A percentile compares a stretch with the other conserved stretches of the same genome.
Evolutionary conservation across 2,329 filamentous ascomycete genomes (phyloP).

Genomic region (Pseudogymnoascus sp.): DNA sequence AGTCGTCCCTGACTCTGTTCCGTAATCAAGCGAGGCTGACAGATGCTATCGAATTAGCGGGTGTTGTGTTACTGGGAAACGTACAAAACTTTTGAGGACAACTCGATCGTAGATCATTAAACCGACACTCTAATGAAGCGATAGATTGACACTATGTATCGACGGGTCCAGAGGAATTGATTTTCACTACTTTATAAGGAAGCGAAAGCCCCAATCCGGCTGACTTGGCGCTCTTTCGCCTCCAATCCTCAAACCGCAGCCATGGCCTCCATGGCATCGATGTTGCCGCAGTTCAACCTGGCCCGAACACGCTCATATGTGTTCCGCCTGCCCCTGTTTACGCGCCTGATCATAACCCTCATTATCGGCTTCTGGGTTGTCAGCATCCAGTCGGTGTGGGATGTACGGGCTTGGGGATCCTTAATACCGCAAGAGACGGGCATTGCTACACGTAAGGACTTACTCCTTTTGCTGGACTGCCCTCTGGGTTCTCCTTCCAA

Average conservation of each 20-base stretch:
- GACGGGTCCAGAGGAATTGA: not conserved
- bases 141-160: conserved; percentile 8
- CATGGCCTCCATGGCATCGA: conserved; percentile 22
- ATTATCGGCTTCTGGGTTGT: conserved; percentile 65
- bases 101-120: not conserved
- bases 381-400: conserved; percentile 62
- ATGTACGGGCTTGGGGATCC: conserved; percentile 68
- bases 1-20: not conserved
- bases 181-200: conserved; percentile 2
- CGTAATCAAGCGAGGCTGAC: conserved; percentile 1
- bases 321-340: conserved; percentile 80
- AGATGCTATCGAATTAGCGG: not conserved
- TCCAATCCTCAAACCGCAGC: conserved; percentile 1
- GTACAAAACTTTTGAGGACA: conserved; percentile 8
- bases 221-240: conserved; percentile 3
- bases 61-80: conserved; percentile 3
- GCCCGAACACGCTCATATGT: conserved; percentile 72
- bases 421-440: conserved; percentile 71
- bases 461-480: conserved; percentile 6
- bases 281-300: conserved; percentile 53
- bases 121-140: not conserved
- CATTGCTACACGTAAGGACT: conserved; percentile 58
- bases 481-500: conserved; percentile 6
- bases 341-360: conserved; percentile 59
- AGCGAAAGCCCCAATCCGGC: conserved; percentile 1